Evolutionary conservation across 352 stramenopile species (phyloP), one percentile per base, ranked within the genome.

Genomic region (Globisporangium parvum): DNA sequence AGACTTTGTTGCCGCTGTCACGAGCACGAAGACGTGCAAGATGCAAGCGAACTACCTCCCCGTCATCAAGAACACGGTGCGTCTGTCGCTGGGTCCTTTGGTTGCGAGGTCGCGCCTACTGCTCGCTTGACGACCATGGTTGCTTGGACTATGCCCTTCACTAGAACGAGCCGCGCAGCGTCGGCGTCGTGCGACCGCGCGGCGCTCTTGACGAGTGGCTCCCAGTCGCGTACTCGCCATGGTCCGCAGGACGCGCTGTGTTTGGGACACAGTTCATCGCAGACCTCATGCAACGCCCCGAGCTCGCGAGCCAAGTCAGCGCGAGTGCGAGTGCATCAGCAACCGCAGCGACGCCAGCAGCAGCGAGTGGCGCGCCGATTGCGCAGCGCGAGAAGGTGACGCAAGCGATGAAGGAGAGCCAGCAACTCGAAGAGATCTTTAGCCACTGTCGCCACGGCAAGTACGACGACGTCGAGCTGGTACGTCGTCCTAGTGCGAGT

Each of bases 371-470:
- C 8, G 47, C 65, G 10, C 55, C 57, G 3, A 58, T 80, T 0
- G 74, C 85, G 47, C 79, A 87, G 55, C 75, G 74, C 33, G 81
- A 88, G 40, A 80, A 90, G 51, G 77, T 91, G 12, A 87, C 80
- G 8, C 81, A 96, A 46, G 80, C 79, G 33, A 77, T 87, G 47
- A 93, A 95, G 41, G 80, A 96, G 57, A 79, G 71, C 1, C 65
- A 96, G 47, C 85, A 97, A 48, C 90, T 98, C 31, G 85, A 94
- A 46, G 73, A 87, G 12, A 73, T 98, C 47, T 91, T 96, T 57
- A 97, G 83, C 60, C 80, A 93, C 41, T 92, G 84, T 50, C 77
- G 91, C 8, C 88, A 98, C 66, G 82, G 85, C 23, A 93, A 96
- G 67, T 96, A 96, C 66, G 75, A 88, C 57, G 85, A 96, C 54